phyloP scores from a whole-genome alignment of 2,329 filamentous ascomycete species.

The Periglandula ipomoeae region DNA sequence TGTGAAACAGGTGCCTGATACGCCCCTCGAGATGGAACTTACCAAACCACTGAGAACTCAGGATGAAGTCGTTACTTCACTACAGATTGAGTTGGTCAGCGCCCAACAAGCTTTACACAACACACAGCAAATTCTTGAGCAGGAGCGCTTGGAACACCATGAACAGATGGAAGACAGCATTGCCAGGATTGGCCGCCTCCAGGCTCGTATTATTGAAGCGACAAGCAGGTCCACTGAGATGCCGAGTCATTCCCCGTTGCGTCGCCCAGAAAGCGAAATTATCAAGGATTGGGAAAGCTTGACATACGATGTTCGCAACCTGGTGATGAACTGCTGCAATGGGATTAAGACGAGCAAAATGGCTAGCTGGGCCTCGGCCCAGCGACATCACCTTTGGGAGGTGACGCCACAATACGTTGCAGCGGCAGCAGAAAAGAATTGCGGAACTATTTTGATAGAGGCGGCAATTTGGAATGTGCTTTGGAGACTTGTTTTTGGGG shows the following conservation, averaged over 20 bases:
- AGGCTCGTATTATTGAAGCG: neutral
- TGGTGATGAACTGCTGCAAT: neutral
- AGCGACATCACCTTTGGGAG: neutral
- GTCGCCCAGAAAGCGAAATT: neutral
- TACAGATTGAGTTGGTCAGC: neutral
- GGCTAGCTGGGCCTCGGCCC: neutral
- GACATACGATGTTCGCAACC: neutral
- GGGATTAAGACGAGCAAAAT: neutral
- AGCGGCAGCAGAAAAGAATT: neutral
- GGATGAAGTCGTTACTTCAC: neutral
- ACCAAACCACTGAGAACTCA: neutral
- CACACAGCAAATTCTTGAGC: neutral
- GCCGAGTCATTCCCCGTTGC: neutral
- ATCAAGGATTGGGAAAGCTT: neutral
- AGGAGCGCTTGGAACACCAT: neutral
- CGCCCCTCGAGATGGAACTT: neutral
- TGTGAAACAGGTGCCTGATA: too few relatives aligned
- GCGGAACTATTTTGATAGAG: neutral
- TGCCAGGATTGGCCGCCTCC: neutral
- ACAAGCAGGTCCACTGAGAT: neutral
- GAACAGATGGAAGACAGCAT: neutral
- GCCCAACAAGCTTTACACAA: neutral
- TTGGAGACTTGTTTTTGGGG: neutral
- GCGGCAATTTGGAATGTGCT: neutral
- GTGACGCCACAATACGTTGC: neutral